Conservation (phyloP, 768 basidiomycete species). For the Pulveroboletus sp. region DNA sequence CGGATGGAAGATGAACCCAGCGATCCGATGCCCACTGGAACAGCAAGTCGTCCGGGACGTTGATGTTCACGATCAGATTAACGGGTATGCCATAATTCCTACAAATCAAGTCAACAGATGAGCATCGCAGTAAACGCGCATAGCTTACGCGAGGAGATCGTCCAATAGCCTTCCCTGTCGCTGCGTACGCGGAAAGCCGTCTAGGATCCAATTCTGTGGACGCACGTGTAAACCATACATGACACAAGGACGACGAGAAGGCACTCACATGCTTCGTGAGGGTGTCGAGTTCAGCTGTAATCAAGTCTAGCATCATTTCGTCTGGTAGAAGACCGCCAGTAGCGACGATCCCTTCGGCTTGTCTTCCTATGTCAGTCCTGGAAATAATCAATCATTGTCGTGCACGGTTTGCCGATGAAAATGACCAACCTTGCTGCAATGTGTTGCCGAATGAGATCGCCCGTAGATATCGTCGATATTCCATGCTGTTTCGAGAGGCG, state of each 20-base stretch:
- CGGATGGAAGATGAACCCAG: constrained; percentile 81
- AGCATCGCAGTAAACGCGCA: not conserved
- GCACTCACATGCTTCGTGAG: constrained; percentile 54
- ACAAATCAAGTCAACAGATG: not conserved
- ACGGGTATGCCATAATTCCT: constrained; percentile 63
- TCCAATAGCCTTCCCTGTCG: constrained; percentile 76
- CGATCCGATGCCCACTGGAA: constrained; percentile 78
- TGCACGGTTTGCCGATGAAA: not conserved
- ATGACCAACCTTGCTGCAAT: constrained; percentile 54
- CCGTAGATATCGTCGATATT: constrained; percentile 70
- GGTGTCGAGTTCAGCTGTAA: constrained; percentile 62
- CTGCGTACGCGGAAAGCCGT: constrained; percentile 87
- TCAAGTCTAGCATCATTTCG: constrained; percentile 69
- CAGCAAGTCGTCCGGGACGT: constrained; percentile 79
- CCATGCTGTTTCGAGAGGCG: constrained; percentile 72
- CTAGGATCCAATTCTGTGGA: constrained; percentile 78
- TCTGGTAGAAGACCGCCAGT: constrained; percentile 72
- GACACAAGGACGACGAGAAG: constrained; percentile 5
- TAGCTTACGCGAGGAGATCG: constrained; percentile 56
- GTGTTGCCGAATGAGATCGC: constrained; percentile 79
- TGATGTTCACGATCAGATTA: constrained; percentile 75
- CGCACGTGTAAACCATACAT: constrained; percentile 5
- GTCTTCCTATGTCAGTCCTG: constrained; percentile 64
- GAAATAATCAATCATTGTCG: not conserved
- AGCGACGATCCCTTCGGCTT: constrained; percentile 76